Percentiles rank a stretch among this genome's conserved stretches.
phyloP scores from a whole-genome alignment of 306 rosid genomes.

The Astragalus membranaceus region DNA sequence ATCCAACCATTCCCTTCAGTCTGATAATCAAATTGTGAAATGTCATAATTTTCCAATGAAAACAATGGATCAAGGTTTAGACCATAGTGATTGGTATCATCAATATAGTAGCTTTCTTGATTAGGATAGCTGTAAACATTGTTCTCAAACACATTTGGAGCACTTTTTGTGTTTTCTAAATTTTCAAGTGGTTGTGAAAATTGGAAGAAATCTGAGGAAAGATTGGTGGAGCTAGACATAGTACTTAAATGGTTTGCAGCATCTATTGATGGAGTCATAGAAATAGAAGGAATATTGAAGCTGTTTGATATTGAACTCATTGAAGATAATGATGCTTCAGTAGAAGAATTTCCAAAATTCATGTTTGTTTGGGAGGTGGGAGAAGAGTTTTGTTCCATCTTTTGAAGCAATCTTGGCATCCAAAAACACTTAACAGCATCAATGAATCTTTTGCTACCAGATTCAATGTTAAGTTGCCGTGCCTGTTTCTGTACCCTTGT shows the following conservation, averaged over 20 bases:
- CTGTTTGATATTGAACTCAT: slow-evolving; percentile 18
- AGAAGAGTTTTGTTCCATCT: slow-evolving; percentile 52
- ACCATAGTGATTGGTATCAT: slow-evolving; percentile 27
- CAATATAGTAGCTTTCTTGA: slow-evolving; percentile 19
- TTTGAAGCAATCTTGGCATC: slow-evolving; percentile 73
- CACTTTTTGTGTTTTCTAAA: slow-evolving; percentile 21
- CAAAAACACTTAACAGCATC: slow-evolving; percentile 72
- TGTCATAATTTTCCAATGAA: slow-evolving; percentile 27
- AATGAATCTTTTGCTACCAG: slow-evolving; percentile 66
- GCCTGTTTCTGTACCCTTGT: slow-evolving; percentile 91
- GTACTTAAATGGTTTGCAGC: slow-evolving; percentile 17
- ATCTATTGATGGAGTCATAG: slow-evolving; percentile 29
- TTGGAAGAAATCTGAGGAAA: slow-evolving; percentile 37
- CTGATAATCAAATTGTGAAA: slow-evolving; percentile 51
- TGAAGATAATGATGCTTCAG: slow-evolving; percentile 6
- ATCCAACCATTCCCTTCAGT: slow-evolving; percentile 51
- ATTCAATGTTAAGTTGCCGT: slow-evolving; percentile 73
- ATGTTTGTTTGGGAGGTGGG: slow-evolving; percentile 17
- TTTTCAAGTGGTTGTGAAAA: slow-evolving; percentile 33
- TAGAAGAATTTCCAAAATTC: slow-evolving; percentile 29
- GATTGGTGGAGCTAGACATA: slow-evolving; percentile 18
- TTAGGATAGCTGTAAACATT: slow-evolving; percentile 17
- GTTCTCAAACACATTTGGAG: slow-evolving; percentile 29
- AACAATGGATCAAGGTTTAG: slow-evolving; percentile 31
- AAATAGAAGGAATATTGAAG: slow-evolving; percentile 23